Conservation (phyloP, 2,329 filamentous ascomycete species). For the Fusarium pseudograminearum region DNA sequence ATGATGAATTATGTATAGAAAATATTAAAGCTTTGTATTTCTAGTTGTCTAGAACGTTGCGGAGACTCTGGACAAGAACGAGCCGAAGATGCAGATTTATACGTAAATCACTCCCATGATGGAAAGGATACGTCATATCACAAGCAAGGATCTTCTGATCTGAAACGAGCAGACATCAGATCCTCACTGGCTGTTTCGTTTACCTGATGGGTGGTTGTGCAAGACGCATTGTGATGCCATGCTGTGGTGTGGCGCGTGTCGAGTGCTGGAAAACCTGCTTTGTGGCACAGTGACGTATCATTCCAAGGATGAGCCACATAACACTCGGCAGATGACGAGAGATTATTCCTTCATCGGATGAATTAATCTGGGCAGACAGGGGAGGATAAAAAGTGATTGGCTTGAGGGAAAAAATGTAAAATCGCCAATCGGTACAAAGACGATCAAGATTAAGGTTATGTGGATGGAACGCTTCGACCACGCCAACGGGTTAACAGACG, state of each 20-base stretch:
- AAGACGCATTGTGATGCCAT: constrained; percentile 42
- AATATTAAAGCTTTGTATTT: background rate
- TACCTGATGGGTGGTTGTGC: constrained; percentile 30
- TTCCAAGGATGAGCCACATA: constrained; percentile 34
- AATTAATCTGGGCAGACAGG: background rate
- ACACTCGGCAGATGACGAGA: background rate
- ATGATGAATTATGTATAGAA: constrained; percentile 43
- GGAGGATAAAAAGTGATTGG: background rate
- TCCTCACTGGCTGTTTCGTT: constrained; percentile 36
- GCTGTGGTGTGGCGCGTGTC: constrained; percentile 40
- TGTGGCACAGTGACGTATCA: constrained; percentile 42
- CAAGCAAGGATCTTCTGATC: constrained; percentile 13
- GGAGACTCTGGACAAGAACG: background rate
- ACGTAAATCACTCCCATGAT: constrained; percentile 25
- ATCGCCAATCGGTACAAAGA: constrained; percentile 1
- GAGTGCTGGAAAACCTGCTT: constrained; percentile 43
- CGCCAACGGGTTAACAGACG: background rate
- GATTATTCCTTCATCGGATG: background rate
- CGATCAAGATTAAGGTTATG: constrained; percentile 12
- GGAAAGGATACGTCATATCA: constrained; percentile 41
- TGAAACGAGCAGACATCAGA: constrained; percentile 17
- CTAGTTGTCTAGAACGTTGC: background rate
- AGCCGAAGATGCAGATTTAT: constrained; percentile 16
- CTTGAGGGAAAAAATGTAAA: background rate
- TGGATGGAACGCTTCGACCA: constrained; percentile 6